Percentiles rank a stretch among this genome's conserved stretches.
Conservation (phyloP, 2,329 filamentous ascomycete genomes). For the Talaromyces sp. region DNA sequence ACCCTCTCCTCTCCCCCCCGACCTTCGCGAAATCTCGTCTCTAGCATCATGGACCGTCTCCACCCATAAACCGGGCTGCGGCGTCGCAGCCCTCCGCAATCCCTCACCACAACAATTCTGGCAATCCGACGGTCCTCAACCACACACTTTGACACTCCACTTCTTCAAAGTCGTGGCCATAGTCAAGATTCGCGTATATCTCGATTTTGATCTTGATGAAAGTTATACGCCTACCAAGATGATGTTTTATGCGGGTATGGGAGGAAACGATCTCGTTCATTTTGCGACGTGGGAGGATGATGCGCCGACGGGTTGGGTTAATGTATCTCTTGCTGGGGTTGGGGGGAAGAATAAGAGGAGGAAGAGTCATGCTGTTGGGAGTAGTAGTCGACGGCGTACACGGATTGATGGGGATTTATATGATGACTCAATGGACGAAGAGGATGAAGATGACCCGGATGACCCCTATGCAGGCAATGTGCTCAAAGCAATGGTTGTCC, state of each 20-base stretch:
- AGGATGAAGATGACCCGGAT: constrained; percentile 28
- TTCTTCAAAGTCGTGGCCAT: constrained; percentile 57
- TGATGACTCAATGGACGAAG: constrained; percentile 25
- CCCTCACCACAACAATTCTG: constrained; percentile 60
- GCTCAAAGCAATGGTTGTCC: constrained; percentile 82
- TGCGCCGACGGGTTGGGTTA: constrained; percentile 84
- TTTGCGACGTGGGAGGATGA: constrained; percentile 78
- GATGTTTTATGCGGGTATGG: constrained; percentile 81
- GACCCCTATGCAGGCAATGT: constrained; percentile 63
- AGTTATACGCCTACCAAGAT: constrained; percentile 96
- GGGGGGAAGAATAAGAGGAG: constrained; percentile 46
- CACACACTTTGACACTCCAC: constrained; percentile 63
- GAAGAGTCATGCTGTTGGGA: constrained; percentile 22
- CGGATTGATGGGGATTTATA: constrained; percentile 24
- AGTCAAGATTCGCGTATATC: constrained; percentile 55
- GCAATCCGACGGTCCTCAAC: constrained; percentile 67
- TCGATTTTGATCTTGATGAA: constrained; percentile 91
- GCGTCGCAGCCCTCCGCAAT: constrained; percentile 58
- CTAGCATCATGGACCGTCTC: constrained; percentile 67
- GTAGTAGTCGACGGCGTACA: neutral
- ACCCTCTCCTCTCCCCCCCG: constrained; percentile 39
- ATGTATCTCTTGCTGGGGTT: constrained; percentile 69
- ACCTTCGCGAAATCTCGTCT: constrained; percentile 62
- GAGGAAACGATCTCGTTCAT: constrained; percentile 85
- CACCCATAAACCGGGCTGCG: constrained; percentile 62